These are phyloP conservation scores for Microbotryomycetes sp. DNA, from an alignment of 1,284 basidiomycete genomes.

Conservation along the genomic window DNA sequence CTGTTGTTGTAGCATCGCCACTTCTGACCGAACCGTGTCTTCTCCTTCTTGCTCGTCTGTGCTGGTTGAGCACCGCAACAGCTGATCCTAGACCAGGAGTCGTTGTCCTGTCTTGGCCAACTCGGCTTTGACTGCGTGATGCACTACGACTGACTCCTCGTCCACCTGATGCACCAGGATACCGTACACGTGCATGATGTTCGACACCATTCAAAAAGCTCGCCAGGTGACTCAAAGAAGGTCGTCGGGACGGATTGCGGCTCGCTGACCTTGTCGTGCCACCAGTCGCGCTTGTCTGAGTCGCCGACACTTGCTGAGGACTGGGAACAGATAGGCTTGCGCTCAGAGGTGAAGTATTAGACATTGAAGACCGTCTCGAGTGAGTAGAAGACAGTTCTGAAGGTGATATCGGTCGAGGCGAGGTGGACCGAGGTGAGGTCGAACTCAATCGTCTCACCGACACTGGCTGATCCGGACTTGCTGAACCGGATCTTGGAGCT, in stretches of 20 bases:
- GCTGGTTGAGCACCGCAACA: background rate
- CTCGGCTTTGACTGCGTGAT: conserved; percentile 6
- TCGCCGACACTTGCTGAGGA: background rate
- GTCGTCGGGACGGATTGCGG: conserved; percentile 1
- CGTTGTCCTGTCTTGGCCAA: background rate
- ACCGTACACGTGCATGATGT: conserved; percentile 29
- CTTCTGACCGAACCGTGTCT: conserved; percentile 1
- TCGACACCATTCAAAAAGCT: conserved; percentile 28
- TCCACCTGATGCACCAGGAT: conserved; percentile 20
- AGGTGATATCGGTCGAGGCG: background rate
- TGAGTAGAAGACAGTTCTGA: background rate
- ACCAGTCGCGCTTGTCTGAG: background rate
- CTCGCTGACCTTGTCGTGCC: background rate
- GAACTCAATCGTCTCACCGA: conserved; percentile 7
- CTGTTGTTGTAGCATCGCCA: conserved; percentile 5
- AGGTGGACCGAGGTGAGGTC: conserved; percentile 3
- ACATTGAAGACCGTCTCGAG: background rate
- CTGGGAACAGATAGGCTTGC: too few relatives aligned
- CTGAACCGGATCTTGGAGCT: background rate
- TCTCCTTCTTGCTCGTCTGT: conserved; percentile 4
- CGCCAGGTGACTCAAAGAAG: conserved; percentile 26
- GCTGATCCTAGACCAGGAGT: too few relatives aligned
- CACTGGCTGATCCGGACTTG: background rate
- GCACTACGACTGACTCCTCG: conserved; percentile 21
- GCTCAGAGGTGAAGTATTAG: background rate